These are phyloP conservation scores for Erodium maritimum DNA, from an alignment of 345 rosid species.

Conservation along the genomic window DNA sequence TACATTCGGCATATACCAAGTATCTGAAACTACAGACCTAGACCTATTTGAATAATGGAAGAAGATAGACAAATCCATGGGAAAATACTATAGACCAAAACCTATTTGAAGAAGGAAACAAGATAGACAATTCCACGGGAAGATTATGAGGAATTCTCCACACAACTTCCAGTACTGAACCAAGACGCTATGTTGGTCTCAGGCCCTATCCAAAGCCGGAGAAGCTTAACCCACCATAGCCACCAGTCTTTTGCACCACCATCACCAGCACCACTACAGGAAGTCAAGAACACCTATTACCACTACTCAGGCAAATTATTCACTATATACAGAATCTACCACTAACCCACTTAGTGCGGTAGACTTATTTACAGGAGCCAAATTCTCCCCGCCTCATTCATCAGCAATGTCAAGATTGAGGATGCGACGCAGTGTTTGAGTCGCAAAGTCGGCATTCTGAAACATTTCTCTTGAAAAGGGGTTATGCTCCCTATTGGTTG, in stretches of 20 bases:
- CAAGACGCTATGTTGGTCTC: too few species aligned
- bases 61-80: too few species aligned
- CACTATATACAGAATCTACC: slow-evolving; percentile 43
- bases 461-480: slow-evolving; percentile 32
- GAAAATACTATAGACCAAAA: neutral
- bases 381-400: slow-evolving; percentile 28
- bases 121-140: neutral
- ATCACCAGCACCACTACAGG: too few species aligned
- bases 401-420: slow-evolving; percentile 69
- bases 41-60: too few species aligned
- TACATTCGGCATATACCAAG: neutral
- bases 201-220: neutral
- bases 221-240: neutral
- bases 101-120: neutral
- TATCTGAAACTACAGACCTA: neutral
- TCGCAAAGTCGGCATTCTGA: slow-evolving; percentile 59
- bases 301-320: slow-evolving; percentile 32
- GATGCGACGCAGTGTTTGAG: slow-evolving; percentile 80
- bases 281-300: slow-evolving; percentile 14
- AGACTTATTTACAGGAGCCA: slow-evolving; percentile 36
- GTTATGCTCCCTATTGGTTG: slow-evolving; percentile 33
- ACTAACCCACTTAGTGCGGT: slow-evolving; percentile 16
- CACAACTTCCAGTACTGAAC: too few species aligned
- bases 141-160: too few species aligned
- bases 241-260: too few species aligned